Evolutionary conservation across 2,329 filamentous ascomycete species (phyloP).

Genomic region (Lojkania enalia): DNA sequence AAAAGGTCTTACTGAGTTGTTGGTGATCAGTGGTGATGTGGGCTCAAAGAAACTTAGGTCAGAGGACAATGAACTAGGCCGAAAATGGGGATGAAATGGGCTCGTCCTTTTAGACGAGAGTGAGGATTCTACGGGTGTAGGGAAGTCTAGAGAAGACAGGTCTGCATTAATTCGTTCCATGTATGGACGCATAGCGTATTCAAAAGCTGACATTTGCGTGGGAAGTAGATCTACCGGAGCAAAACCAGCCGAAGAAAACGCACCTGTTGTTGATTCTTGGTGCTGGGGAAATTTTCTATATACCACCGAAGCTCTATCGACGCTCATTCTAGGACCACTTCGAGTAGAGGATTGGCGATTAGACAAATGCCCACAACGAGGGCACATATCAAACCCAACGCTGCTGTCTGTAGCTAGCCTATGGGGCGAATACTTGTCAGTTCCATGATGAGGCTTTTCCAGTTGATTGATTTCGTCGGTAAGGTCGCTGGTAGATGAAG

Average conservation of each 20-base stretch:
- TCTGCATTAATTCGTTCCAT: background rate
- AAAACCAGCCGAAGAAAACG: conserved; percentile 5
- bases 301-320: too few species aligned
- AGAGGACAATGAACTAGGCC: too few species aligned
- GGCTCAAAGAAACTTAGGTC: background rate
- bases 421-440: too few species aligned
- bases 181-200: conserved; percentile 13
- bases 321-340: background rate
- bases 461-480: too few species aligned
- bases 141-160: background rate
- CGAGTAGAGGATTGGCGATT: background rate
- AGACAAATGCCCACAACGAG: background rate
- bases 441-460: too few species aligned
- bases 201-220: conserved; percentile 11
- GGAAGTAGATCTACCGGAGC: background rate
- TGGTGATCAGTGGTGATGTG: background rate
- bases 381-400: background rate
- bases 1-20: background rate
- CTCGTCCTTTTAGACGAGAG: background rate
- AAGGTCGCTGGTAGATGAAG: too few species aligned
- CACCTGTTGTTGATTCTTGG: too few species aligned
- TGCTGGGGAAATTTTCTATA: too few species aligned
- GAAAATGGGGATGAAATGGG: too few species aligned
- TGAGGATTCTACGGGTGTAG: background rate
- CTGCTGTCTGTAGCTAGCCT: too few species aligned